Percentiles rank a stretch among this genome's conserved stretches.
Conservation (phyloP, 2,329 filamentous ascomycete genomes). For the Penicillium fuscoglaucum region DNA sequence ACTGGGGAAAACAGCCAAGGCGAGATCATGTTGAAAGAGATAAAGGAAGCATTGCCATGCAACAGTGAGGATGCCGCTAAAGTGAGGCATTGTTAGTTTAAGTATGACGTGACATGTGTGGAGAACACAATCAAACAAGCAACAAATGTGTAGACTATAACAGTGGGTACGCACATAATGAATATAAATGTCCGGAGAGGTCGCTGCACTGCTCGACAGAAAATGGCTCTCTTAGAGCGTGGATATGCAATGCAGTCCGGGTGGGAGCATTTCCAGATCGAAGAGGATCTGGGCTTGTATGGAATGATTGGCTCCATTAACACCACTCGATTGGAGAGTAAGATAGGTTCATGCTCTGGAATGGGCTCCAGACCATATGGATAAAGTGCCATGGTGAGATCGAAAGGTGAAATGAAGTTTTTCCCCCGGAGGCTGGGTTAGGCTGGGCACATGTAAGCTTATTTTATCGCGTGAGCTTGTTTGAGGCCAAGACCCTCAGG, state of each 20-base stretch:
- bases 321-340: background rate
- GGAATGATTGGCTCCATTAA: background rate
- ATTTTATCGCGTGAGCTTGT: background rate
- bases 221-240: background rate
- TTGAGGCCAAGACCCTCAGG: background rate
- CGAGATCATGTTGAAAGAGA: background rate
- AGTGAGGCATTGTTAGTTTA: background rate
- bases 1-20: background rate
- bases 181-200: constrained; percentile 9
- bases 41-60: constrained; percentile 4
- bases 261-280: constrained; percentile 12
- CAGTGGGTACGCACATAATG: constrained; percentile 7
- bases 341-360: background rate
- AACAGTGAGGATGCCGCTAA: constrained; percentile 2
- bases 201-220: constrained; percentile 2
- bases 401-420: background rate
- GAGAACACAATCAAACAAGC: background rate
- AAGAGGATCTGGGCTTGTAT: background rate
- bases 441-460: background rate
- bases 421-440: background rate
- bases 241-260: background rate
- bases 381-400: background rate
- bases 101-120: background rate
- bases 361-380: background rate
- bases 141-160: background rate